Conservation (phyloP, 495 filamentous ascomycete genomes). For the Trichoderma gamsii region DNA sequence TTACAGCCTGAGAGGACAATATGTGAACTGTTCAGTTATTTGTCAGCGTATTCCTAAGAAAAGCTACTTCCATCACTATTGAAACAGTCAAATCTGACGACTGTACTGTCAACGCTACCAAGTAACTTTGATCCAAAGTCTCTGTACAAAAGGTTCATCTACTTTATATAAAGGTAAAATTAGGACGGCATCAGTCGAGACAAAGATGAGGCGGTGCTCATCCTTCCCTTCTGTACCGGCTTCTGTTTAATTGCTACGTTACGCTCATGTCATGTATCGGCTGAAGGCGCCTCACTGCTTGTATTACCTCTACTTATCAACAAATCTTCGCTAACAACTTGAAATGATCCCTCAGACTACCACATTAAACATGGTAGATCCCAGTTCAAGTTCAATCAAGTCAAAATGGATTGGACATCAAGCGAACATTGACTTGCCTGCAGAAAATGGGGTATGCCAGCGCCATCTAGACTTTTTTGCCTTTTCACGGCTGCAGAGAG, state of each 20-base stretch:
- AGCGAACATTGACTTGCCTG: conserved; percentile 6
- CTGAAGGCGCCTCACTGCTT: neutral
- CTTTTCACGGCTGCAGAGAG: neutral
- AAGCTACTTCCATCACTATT: no score
- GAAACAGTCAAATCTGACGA: no score
- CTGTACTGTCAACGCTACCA: no score
- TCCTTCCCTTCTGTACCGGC: no score
- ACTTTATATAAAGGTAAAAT: no score
- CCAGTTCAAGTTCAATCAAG: neutral
- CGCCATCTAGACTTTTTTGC: neutral
- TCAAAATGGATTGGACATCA: conserved; percentile 6
- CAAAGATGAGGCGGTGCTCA: no score
- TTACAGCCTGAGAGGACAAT: neutral
- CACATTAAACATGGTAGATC: neutral
- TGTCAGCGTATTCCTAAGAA: no score
- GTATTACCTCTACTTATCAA: neutral
- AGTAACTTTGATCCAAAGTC: no score
- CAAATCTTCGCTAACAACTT: neutral
- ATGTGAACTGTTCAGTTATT: neutral
- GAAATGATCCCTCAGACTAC: neutral
- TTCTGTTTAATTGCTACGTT: neutral
- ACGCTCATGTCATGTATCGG: neutral
- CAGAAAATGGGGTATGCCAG: neutral
- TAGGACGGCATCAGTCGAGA: no score
- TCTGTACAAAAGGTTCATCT: no score